These are phyloP conservation scores for Ramaria rubella DNA, from an alignment of 768 basidiomycete genomes.

Conservation along the genomic window DNA sequence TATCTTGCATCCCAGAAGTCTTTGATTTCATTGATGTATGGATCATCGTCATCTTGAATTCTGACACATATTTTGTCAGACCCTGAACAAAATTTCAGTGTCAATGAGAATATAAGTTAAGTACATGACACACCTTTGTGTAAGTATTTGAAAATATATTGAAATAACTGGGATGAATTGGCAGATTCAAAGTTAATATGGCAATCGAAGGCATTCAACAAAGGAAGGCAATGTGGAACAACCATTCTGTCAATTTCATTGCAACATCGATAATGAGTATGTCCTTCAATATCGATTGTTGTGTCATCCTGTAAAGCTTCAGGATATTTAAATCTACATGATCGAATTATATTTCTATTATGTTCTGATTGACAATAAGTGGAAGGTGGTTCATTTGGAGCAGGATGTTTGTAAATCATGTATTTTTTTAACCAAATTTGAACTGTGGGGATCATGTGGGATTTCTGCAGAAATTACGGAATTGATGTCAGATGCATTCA, in stretches of 20 bases:
- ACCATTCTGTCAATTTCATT: slow-evolving; percentile 21
- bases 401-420: slow-evolving; percentile 32
- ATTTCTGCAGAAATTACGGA: slow-evolving; percentile 30
- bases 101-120: background rate
- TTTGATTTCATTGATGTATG: slow-evolving; percentile 28
- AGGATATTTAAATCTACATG: slow-evolving; percentile 21
- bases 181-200: slow-evolving; percentile 34
- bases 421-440: slow-evolving; percentile 23
- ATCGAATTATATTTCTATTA: slow-evolving; percentile 14
- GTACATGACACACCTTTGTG: slow-evolving; percentile 30
- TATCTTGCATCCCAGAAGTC: slow-evolving; percentile 31
- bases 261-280: slow-evolving; percentile 24
- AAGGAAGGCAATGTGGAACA: slow-evolving; percentile 25
- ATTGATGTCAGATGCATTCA: slow-evolving; percentile 25
- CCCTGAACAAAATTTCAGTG: slow-evolving; percentile 4
- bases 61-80: slow-evolving; percentile 14
- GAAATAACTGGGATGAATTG: slow-evolving; percentile 26
- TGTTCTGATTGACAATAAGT: slow-evolving; percentile 24
- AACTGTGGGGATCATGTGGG: slow-evolving; percentile 30
- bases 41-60: background rate
- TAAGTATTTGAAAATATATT: slow-evolving; percentile 37
- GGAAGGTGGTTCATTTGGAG: slow-evolving; percentile 8
- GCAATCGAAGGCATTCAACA: slow-evolving; percentile 27
- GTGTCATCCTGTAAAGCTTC: slow-evolving; percentile 18
- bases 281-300: slow-evolving; percentile 22